Evolutionary conservation across 495 filamentous ascomycete genomes (phyloP).

Genomic region (Tirmania nivea): DNA sequence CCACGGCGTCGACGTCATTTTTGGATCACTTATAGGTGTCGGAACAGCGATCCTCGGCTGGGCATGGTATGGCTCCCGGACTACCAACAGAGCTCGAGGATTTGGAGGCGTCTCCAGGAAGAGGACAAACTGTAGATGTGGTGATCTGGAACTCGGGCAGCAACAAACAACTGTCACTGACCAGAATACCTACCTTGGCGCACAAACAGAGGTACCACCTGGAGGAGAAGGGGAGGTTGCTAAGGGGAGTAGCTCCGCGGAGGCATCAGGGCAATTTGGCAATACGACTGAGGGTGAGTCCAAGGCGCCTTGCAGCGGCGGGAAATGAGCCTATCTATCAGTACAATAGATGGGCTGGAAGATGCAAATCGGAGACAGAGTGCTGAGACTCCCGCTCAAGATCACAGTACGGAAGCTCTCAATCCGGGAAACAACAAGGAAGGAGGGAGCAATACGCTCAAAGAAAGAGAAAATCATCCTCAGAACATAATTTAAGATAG

Average conservation of each 20-base stretch:
- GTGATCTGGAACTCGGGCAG: not conserved
- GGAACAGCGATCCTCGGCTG: not conserved
- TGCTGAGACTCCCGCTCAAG: not conserved
- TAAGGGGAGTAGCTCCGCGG: not conserved
- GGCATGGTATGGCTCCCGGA: not conserved
- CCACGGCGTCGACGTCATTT: conserved; percentile 74
- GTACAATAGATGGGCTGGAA: not conserved
- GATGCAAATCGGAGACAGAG: not conserved
- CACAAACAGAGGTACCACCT: not conserved
- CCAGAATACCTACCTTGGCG: not conserved
- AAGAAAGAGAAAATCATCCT: too few species aligned
- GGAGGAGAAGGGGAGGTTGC: too few species aligned
- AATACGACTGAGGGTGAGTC: not conserved
- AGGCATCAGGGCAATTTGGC: not conserved
- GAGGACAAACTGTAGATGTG: not conserved
- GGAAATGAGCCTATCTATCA: not conserved
- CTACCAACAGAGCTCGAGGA: not conserved
- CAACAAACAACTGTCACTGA: not conserved
- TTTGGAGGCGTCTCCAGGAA: not conserved
- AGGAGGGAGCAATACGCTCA: too few species aligned
- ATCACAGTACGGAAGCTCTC: not conserved
- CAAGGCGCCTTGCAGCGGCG: not conserved
- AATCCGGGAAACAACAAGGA: too few species aligned
- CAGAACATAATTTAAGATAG: too few species aligned
- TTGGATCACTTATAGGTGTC: conserved; percentile 45